Percentiles rank a stretch among this genome's conserved stretches.
phyloP scores from a whole-genome alignment of 768 basidiomycete species.

The Leccinum incarnatum region DNA sequence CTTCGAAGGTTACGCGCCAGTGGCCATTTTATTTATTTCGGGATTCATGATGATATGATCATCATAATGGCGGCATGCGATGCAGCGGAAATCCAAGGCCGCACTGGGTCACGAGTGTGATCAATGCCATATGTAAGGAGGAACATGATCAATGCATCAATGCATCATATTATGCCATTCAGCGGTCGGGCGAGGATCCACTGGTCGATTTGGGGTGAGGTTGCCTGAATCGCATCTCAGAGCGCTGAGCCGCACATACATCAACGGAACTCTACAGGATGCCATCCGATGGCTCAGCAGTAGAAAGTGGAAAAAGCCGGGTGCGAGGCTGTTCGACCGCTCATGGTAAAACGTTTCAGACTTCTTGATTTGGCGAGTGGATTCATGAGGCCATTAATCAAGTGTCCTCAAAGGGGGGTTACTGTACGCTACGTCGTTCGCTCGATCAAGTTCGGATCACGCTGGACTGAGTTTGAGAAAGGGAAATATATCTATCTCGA shows the following conservation, averaged over 20 bases:
- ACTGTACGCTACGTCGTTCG: not conserved
- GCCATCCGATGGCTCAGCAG: not conserved
- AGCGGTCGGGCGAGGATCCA: not conserved
- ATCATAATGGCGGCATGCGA: too few relatives aligned
- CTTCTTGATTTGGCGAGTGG: not conserved
- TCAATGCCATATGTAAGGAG: too few relatives aligned
- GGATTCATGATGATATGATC: too few relatives aligned
- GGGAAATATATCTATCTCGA: not conserved
- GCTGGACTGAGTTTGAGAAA: not conserved
- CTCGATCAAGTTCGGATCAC: not conserved
- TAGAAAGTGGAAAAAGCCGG: not conserved
- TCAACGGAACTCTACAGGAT: not conserved
- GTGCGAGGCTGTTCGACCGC: too few relatives aligned
- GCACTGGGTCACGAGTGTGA: not conserved
- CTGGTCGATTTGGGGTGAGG: not conserved
- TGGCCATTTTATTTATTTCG: not conserved
- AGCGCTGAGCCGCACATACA: not conserved
- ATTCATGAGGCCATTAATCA: not conserved
- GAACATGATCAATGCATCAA: too few relatives aligned
- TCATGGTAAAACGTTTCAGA: not conserved
- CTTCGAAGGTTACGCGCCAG: not conserved
- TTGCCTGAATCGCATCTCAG: not conserved
- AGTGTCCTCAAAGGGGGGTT: not conserved
- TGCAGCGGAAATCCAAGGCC: too few relatives aligned
- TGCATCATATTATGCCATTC: too few relatives aligned